phyloP scores from a whole-genome alignment of 768 basidiomycete species.

The Cyclocybe cylindracea region DNA sequence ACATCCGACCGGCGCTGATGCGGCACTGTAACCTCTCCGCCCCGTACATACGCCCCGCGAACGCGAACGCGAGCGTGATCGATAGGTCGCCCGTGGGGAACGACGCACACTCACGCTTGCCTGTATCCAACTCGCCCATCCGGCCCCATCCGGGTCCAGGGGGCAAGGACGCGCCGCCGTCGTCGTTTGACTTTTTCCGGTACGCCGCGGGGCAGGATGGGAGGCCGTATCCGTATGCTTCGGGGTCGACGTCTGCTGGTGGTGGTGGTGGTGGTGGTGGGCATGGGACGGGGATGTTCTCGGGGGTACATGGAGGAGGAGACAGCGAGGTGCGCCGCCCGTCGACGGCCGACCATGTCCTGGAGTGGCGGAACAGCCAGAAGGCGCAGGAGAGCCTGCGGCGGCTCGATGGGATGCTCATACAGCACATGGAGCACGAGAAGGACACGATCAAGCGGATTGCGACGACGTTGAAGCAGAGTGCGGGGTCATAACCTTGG shows the following conservation, averaged over 20 bases:
- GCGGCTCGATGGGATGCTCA: constrained; percentile 77
- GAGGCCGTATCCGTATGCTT: not conserved
- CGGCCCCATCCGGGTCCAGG: constrained; percentile 48
- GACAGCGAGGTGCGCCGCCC: constrained; percentile 12
- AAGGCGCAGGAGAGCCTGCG: constrained; percentile 58
- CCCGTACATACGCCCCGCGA: constrained; percentile 51
- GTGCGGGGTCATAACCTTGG: constrained; percentile 14
- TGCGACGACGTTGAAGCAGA: constrained; percentile 45
- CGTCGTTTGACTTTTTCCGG: constrained; percentile 47
- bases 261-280: constrained; percentile 6
- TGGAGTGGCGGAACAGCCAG: constrained; percentile 34
- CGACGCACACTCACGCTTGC: constrained; percentile 40
- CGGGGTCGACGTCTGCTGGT: not conserved
- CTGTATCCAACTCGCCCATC: constrained; percentile 53
- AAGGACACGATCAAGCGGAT: constrained; percentile 79
- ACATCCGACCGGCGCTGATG: constrained; percentile 50
- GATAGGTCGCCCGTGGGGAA: constrained; percentile 16
- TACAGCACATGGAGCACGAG: constrained; percentile 83
- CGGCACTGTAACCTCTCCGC: constrained; percentile 69
- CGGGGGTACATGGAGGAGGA: not conserved
- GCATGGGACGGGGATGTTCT: too few species aligned
- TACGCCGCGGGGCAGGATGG: constrained; percentile 41
- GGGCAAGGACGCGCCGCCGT: constrained; percentile 41
- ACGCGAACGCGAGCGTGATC: constrained; percentile 26
- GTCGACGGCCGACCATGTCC: constrained; percentile 32